Conservation (phyloP, 1,139 yeast genomes). For the Candida dubliniensis region DNA sequence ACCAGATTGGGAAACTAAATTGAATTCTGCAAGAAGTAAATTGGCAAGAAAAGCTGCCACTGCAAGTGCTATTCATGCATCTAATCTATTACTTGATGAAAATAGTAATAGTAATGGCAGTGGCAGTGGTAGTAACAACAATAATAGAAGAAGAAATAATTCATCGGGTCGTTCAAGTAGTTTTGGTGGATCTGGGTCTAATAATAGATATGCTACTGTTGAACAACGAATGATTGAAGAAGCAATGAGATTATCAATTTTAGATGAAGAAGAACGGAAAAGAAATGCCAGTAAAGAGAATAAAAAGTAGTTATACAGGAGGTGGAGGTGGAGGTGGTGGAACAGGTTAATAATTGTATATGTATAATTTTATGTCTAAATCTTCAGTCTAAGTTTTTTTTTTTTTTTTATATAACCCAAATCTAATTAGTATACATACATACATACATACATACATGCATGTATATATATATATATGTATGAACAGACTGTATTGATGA, state of each 20-base stretch:
- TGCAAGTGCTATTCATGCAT: conserved; percentile 90
- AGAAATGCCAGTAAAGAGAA: conserved; percentile 22
- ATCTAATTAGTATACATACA: too few species aligned
- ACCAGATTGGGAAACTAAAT: conserved; percentile 87
- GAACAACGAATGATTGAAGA: conserved; percentile 85
- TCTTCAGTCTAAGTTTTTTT: too few species aligned
- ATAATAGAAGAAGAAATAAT: conserved; percentile 15
- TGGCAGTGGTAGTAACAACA: conserved; percentile 1
- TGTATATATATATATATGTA: too few species aligned
- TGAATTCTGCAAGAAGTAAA: conserved; percentile 69
- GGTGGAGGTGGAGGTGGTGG: too few species aligned
- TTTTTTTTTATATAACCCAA: too few species aligned
- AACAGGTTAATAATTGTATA: too few species aligned
- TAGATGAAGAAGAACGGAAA: conserved; percentile 64
- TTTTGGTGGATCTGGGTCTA: neutral
- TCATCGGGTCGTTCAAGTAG: conserved; percentile 4
- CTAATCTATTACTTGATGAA: conserved; percentile 53
- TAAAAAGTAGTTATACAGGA: too few species aligned
- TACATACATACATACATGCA: too few species aligned
- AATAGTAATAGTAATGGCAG: conserved; percentile 5
- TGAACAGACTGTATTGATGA: too few species aligned
- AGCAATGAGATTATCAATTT: conserved; percentile 70
- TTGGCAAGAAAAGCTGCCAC: conserved; percentile 88
- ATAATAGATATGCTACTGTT: conserved; percentile 28
- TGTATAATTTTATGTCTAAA: too few species aligned